These are phyloP conservation scores for Cyclotella kingstonii DNA, from an alignment of 108 stramenopile species.

Conservation along the genomic window DNA sequence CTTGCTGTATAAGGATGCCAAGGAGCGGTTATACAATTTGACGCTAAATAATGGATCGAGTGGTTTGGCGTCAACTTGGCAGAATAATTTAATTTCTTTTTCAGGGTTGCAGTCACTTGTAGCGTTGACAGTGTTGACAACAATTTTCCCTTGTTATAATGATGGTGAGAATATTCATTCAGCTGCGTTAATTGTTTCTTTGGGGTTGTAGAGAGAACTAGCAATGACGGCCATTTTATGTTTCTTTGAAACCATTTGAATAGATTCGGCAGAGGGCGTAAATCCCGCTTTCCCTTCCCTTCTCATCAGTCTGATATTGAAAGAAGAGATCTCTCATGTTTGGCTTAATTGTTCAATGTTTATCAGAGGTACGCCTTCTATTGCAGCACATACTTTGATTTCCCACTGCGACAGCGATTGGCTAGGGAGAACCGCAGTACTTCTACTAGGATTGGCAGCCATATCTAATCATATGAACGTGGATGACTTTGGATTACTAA, in stretches of 20 bases:
- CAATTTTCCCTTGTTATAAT: slow-evolving; percentile 48
- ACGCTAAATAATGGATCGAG: slow-evolving; percentile 36
- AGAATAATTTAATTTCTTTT: slow-evolving; percentile 35
- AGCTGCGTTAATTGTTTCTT: too few relatives aligned
- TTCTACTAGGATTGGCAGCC: slow-evolving; percentile 45
- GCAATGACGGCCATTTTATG: too few relatives aligned
- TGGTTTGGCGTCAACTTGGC: slow-evolving; percentile 47
- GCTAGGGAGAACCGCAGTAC: slow-evolving; percentile 49
- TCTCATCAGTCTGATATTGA: slow-evolving; percentile 55
- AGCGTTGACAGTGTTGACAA: slow-evolving; percentile 47
- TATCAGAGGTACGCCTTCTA: slow-evolving; percentile 52
- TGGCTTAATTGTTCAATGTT: slow-evolving; percentile 64
- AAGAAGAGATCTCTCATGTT: slow-evolving; percentile 57
- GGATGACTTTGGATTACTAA: slow-evolving; percentile 30
- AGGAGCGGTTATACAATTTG: slow-evolving; percentile 56
- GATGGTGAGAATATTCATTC: neutral
- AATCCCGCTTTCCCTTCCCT: slow-evolving; percentile 46
- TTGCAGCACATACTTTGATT: slow-evolving; percentile 51
- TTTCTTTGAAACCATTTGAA: too few relatives aligned
- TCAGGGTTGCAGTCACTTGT: slow-evolving; percentile 59
- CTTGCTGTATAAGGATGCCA: slow-evolving; percentile 52
- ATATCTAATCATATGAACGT: slow-evolving; percentile 21
- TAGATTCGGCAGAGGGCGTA: slow-evolving; percentile 24
- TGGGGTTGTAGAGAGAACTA: too few relatives aligned
- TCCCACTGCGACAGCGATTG: slow-evolving; percentile 51